Evolutionary conservation across 768 basidiomycete species (phyloP), one percentile per base, ranked within the genome.

Genomic region (Tricholoma sp.): DNA sequence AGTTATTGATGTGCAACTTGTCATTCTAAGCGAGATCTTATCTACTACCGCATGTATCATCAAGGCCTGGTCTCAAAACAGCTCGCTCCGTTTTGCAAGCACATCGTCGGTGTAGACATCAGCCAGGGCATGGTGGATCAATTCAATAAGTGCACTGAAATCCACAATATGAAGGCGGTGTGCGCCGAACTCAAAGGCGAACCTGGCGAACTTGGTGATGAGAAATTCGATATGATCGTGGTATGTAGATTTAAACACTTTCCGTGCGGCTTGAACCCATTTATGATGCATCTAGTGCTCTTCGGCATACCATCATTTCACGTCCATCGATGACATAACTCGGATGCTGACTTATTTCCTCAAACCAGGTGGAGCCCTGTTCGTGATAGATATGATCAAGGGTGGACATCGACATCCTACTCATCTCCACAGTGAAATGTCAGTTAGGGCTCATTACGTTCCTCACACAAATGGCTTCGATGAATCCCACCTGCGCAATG

Each of bases 101-200:
- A 74, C 34, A 79, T 92, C 59, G 70, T 89, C 12, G 90, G 89
- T 9, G 82, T 88, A 16, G 91, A 92, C 65, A 86, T 90, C 66
- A 89, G 84, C 70, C 83, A 84, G 59, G 79, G 70, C 1, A 81
- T 84, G 75, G 85, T 91, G 8, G 83, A 88, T 55, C 68, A 74
- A 16, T 91, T 81, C 74, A 90, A 89, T 68, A 63, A 69, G 52
- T 72, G 76, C 19, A 82, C 11, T 57, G 58, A 18, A 80, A 80
- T 85, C 55, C 84, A 89, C 55, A 87, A 87, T 63, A 87, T 91
- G 84, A 74, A 74, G 9, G 86, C 86, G 1, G 67, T 88, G 31
- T 79, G 83, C 58, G 69, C 67, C 0, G 79, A 79, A 35, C 73
- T 84, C 35, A 76, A 79, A 59, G 79, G 78, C 4, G 67, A 65